A percentile compares a stretch with the other conserved stretches of the same genome.
Conservation (phyloP, 306 rosid species). For the Oxytropis ochrocephala region DNA sequence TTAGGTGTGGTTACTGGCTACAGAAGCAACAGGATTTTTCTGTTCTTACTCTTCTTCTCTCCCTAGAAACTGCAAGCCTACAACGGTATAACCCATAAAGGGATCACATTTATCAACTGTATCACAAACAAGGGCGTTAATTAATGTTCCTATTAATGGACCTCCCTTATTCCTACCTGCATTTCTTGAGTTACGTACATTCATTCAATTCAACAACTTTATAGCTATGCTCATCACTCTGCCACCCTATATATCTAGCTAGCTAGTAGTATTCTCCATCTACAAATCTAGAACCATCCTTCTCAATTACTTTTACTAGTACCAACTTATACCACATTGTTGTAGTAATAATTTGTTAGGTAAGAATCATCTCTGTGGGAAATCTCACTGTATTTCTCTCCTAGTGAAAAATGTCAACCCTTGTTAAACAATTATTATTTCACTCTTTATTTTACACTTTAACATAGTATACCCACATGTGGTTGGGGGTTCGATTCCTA, state of each 20-base stretch:
- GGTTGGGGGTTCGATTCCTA: too few relatives aligned
- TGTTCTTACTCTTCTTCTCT: conserved; percentile 9
- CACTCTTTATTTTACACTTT: too few relatives aligned
- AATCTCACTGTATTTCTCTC: too few relatives aligned
- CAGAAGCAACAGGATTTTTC: conserved; percentile 25
- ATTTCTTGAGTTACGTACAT: not conserved
- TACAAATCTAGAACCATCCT: not conserved
- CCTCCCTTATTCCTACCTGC: not conserved
- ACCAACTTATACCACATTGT: not conserved
- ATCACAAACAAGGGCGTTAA: not conserved
- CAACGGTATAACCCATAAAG: conserved; percentile 10
- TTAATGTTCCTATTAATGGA: not conserved
- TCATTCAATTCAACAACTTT: conserved; percentile 21
- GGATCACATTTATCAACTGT: not conserved
- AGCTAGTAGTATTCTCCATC: not conserved
- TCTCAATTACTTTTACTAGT: too few relatives aligned
- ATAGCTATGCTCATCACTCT: not conserved
- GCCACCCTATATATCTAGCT: not conserved
- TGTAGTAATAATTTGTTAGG: too few relatives aligned
- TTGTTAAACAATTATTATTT: too few relatives aligned
- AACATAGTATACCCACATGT: too few relatives aligned
- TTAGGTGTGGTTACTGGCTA: not conserved
- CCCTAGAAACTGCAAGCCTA: conserved; percentile 14
- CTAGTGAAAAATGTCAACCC: too few relatives aligned
- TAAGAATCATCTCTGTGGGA: too few relatives aligned